phyloP scores from a whole-genome alignment of 495 filamentous ascomycete genomes.

The Penicillium longicatenatum region DNA sequence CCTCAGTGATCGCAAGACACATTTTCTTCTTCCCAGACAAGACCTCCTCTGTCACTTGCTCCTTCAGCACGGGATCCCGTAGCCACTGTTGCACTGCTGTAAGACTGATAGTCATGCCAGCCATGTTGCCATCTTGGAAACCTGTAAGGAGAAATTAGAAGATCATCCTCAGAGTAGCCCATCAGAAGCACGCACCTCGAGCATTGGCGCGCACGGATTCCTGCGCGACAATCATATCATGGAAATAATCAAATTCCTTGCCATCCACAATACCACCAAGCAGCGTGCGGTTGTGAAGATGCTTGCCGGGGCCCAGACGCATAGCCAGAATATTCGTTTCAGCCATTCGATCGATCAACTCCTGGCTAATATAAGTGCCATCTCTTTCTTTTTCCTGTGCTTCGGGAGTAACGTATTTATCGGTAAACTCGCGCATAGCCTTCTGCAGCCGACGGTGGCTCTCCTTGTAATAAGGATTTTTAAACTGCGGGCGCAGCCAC shows the following conservation, averaged over 20 bases:
- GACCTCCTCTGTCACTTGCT: conserved; percentile 68
- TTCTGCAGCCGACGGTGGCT: conserved; percentile 70
- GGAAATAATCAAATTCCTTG: conserved; percentile 86
- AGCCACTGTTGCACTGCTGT: conserved; percentile 82
- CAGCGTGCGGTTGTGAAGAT: conserved; percentile 69
- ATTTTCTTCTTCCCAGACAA: conserved; percentile 84
- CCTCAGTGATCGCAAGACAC: conserved; percentile 84
- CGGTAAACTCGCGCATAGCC: conserved; percentile 74
- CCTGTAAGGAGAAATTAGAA: conserved; percentile 26
- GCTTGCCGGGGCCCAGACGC: conserved; percentile 82
- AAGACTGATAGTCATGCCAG: conserved; percentile 82
- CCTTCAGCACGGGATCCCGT: conserved; percentile 63
- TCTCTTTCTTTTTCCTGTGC: conserved; percentile 76
- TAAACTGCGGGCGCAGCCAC: conserved; percentile 79
- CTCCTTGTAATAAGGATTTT: conserved; percentile 80
- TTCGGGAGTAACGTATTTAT: conserved; percentile 69
- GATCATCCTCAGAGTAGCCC: neutral
- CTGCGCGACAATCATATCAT: conserved; percentile 76
- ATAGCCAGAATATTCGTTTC: conserved; percentile 74
- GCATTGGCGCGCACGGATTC: conserved; percentile 71
- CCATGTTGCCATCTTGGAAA: conserved; percentile 62
- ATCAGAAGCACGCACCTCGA: conserved; percentile 45
- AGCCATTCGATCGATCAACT: conserved; percentile 76
- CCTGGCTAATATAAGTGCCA: conserved; percentile 74
- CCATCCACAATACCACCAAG: conserved; percentile 71